Evolutionary conservation across 306 rosid genomes (phyloP), one percentile per base, ranked within the genome.

Genomic region (Senna siamea): DNA sequence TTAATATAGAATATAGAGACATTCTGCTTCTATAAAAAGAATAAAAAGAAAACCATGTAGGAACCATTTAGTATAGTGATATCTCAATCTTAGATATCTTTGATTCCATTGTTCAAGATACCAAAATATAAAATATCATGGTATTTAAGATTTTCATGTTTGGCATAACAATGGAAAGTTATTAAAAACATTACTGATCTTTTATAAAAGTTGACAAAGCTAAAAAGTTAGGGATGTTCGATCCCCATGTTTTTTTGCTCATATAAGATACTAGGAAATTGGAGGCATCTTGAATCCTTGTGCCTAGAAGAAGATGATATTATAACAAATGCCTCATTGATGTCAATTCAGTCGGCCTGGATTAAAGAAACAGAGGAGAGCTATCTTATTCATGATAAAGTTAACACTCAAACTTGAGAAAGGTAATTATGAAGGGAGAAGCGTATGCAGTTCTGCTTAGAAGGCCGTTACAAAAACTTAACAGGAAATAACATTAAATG

Each of bases 391-490:
- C 20, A 51, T 18, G 13, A 22, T 1, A 1, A 26, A 26, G n/a
- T 26, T 26, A 22, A 12, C 17, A 11, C 12, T 40, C 5, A 64
- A 22, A 1, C 22, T 23, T 23, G 19, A 35, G 13, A 20, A 62
- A 44, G 6, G 40, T 43, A 30, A 66, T 10, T 22, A 44, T 3
- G 15, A 66, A 15, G 11, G 11, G 46, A 60, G 17, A 34, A 2
- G 66, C 9, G 50, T 17, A 35, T 7, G 46, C 40, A 62, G 18
- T 62, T 37, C 47, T 46, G 6, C 30, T 32, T 9, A 26, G 32
- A 22, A n/a, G 40, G 38, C n/a, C 22, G 38, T 44, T 70, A 40
- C 37, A 65, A 43, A 65, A 46, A 19, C 69, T 62, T 55, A 23
- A 10, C n/a, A n/a, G n/a, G n/a, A n/a, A n/a, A n/a, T n/a, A n/a